phyloP scores from a whole-genome alignment of 768 basidiomycete species.

The Tricholoma hemisulphureum region DNA sequence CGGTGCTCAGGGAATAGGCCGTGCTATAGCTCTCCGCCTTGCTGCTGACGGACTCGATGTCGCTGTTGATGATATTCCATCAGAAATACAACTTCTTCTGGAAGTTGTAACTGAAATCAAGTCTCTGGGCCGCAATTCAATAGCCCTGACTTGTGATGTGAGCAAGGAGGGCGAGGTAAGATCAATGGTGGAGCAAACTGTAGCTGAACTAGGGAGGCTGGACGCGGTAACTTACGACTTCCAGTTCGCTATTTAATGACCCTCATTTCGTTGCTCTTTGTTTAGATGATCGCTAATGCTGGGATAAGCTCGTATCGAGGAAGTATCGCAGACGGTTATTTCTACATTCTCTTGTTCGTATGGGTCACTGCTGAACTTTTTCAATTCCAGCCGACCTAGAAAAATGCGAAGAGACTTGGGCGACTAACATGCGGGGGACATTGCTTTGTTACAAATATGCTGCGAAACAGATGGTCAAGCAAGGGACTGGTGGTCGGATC shows the following conservation, averaged over 20 bases:
- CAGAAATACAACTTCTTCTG: constrained; percentile 17
- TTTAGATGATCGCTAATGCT: constrained; percentile 39
- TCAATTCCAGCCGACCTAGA: constrained; percentile 27
- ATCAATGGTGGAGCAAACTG: constrained; percentile 24
- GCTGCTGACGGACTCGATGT: constrained; percentile 33
- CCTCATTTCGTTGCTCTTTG: neutral
- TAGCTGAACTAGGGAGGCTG: constrained; percentile 19
- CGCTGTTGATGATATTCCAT: constrained; percentile 26
- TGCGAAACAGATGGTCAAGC: constrained; percentile 43
- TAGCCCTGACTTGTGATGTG: constrained; percentile 26
- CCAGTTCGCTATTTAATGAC: neutral
- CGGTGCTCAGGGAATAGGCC: constrained; percentile 34
- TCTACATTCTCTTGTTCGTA: neutral
- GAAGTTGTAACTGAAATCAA: constrained; percentile 25
- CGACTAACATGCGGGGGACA: constrained; percentile 39
- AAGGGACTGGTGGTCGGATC: constrained; percentile 41
- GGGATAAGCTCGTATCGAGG: constrained; percentile 17
- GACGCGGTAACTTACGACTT: constrained; percentile 23
- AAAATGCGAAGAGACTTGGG: constrained; percentile 32
- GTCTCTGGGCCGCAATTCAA: constrained; percentile 16
- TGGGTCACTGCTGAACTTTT: neutral
- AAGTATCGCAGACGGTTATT: constrained; percentile 20
- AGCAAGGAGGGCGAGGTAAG: constrained; percentile 27
- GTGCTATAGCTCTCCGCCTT: constrained; percentile 30
- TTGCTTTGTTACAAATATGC: constrained; percentile 44